Conservation (phyloP, 208 protist genomes). For the Acanthamoeba sp. region DNA sequence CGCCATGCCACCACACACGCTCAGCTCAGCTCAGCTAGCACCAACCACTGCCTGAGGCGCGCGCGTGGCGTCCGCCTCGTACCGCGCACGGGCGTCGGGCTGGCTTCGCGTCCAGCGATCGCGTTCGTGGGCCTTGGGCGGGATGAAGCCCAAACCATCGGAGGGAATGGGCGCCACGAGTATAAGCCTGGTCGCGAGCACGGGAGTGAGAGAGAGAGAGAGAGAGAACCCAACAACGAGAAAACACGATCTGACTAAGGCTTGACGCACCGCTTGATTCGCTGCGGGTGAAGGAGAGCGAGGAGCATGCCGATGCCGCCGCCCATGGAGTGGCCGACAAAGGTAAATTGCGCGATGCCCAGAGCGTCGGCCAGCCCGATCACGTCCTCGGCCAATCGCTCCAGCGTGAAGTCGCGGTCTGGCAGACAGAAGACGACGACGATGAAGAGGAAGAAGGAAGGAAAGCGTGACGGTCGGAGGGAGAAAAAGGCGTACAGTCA, state of each 20-base stretch:
- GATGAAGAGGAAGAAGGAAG: not conserved
- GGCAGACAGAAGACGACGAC: not conserved
- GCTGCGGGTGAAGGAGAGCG: constrained; percentile 22
- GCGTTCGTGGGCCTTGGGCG: constrained; percentile 36
- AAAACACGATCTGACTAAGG: no score
- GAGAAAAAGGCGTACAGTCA: not conserved
- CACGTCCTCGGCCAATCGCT: constrained; percentile 38
- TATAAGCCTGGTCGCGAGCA: not conserved
- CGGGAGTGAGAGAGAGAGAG: no score
- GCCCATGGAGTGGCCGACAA: constrained; percentile 54
- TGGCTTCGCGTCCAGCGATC: constrained; percentile 14
- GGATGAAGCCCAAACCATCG: constrained; percentile 2
- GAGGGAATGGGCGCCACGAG: constrained; percentile 17
- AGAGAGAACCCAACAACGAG: no score
- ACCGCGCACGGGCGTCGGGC: constrained; percentile 18
- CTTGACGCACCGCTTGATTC: constrained; percentile 15
- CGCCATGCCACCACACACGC: no score
- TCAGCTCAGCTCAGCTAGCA: not conserved
- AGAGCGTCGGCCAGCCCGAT: constrained; percentile 41
- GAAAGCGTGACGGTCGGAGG: not conserved
- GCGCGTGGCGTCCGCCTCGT: not conserved
- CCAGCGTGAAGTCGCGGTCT: constrained; percentile 26
- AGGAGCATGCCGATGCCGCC: constrained; percentile 64
- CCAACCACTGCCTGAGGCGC: not conserved
- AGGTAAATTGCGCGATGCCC: constrained; percentile 5